Evolutionary conservation across 495 filamentous ascomycete species (phyloP), one percentile per base, ranked within the genome.

Genomic region (Annulohypoxylon maeteangense): DNA sequence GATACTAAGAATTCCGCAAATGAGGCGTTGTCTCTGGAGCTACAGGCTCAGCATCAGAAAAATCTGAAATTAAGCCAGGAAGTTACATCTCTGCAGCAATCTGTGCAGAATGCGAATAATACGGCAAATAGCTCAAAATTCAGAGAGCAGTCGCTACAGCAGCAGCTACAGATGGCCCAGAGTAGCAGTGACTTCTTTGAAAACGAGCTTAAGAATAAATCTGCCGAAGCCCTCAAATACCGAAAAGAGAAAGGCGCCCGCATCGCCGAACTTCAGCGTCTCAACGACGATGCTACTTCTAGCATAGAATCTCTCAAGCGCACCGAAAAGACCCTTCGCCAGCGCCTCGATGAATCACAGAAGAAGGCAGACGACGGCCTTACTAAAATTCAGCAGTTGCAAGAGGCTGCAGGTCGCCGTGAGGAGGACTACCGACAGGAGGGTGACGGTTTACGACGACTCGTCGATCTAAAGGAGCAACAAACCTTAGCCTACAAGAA

Each of bases 161-260:
- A 97, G 74, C 94, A 98, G 78, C 81, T 98, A 57, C 93, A 96
- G 23, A 82, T 93, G 22, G 87, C 93, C 12, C 93, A 93, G 75
- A 90, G 88, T 68, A 96, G 91, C 81, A 94, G 93, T 67, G 96
- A 98, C 64, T 98, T 93, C 91, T 89, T 93, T 50, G 93, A 96
- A 65, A 87, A 84, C 22, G 96, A 98, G 78, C 83, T 98, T 22
- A 94, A 96, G 81, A 94, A 92, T 0, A 97, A 97, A 78, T 88
- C 83, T 47, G 87, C 87, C 32, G 96, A 98, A 72, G 88, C 92
- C 48, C 86, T 93, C 64, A 97, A 94, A 70, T 96, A 91, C 83
- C 89, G 96, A 62, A 98, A 97, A 73, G 95, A 99, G 77, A 98
- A 98, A 84, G 89, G 90, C 71, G 87, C 92, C 0, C 90, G 92